Evolutionary conservation across 1,139 yeast genomes (phyloP).

Genomic region (Candida tunisiensis): DNA sequence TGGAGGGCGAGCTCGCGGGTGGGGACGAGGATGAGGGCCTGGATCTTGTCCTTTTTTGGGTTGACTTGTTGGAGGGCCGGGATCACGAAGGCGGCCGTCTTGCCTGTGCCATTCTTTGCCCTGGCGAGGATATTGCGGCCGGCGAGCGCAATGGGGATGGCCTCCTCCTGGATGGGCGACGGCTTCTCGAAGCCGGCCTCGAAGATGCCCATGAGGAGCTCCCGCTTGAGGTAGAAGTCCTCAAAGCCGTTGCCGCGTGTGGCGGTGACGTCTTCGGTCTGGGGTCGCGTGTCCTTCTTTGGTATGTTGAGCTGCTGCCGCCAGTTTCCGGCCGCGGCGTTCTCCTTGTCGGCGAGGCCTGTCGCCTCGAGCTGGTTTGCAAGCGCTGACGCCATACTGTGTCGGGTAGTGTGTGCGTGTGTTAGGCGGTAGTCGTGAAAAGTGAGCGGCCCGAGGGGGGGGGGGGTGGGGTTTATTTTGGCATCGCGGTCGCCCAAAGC

Average conservation of each 20-base stretch:
- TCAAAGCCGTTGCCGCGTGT: slow-evolving; percentile 88
- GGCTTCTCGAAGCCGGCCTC: slow-evolving; percentile 99
- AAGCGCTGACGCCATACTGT: too few relatives aligned
- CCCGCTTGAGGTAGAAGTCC: slow-evolving; percentile 82
- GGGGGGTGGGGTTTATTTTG: too few relatives aligned
- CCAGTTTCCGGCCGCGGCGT: too few relatives aligned
- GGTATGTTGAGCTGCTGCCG: slow-evolving; percentile 63
- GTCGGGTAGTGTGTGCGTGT: too few relatives aligned
- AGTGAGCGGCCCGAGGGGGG: too few relatives aligned
- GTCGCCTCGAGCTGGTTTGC: too few relatives aligned
- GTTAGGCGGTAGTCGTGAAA: too few relatives aligned
- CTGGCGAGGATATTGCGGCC: slow-evolving; percentile 96
- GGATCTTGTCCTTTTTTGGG: slow-evolving; percentile 73
- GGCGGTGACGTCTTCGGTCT: slow-evolving; percentile 88
- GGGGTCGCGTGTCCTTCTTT: slow-evolving; percentile 75
- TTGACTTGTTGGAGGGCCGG: slow-evolving; percentile 75
- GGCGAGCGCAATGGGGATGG: slow-evolving; percentile 87
- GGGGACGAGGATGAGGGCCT: slow-evolving; percentile 78
- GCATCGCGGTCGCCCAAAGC: too few relatives aligned
- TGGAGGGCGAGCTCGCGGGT: slow-evolving; percentile 94
- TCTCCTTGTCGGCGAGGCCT: too few relatives aligned
- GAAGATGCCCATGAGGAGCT: slow-evolving; percentile 91
- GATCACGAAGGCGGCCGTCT: slow-evolving; percentile 89
- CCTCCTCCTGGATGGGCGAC: slow-evolving; percentile 95
- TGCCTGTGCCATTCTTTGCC: slow-evolving; percentile 98